Percentiles rank a stretch among this genome's conserved stretches.
Conservation (phyloP, 768 basidiomycete species). For the Leucocoprinus birnbaumii region DNA sequence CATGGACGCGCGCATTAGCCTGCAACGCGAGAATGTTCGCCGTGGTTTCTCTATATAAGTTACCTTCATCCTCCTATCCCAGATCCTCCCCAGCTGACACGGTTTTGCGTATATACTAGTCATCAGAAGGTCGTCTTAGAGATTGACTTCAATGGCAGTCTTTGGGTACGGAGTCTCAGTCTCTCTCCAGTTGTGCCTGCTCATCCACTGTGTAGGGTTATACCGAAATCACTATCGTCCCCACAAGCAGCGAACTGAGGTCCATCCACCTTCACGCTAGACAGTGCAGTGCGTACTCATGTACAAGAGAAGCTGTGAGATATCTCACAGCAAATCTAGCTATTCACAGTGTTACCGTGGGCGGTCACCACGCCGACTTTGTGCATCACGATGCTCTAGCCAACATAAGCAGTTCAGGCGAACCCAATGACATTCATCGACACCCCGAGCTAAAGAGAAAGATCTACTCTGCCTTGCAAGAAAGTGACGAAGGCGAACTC, state of each 20-base stretch:
- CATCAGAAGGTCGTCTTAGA: slow-evolving; percentile 96
- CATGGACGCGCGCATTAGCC: slow-evolving; percentile 51
- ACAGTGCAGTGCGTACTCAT: slow-evolving; percentile 67
- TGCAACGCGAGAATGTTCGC: slow-evolving; percentile 77
- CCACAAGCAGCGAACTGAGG: slow-evolving; percentile 73
- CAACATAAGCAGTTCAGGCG: slow-evolving; percentile 47
- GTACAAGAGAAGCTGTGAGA: background rate
- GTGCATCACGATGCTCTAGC: slow-evolving; percentile 73
- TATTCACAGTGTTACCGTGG: slow-evolving; percentile 72
- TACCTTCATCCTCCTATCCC: slow-evolving; percentile 23
- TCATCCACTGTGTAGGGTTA: slow-evolving; percentile 63
- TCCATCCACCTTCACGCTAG: slow-evolving; percentile 88
- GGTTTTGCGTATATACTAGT: slow-evolving; percentile 63
- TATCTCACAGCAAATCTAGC: slow-evolving; percentile 37
- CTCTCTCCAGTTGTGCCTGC: slow-evolving; percentile 5
- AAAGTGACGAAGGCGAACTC: slow-evolving; percentile 92
- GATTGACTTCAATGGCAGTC: slow-evolving; percentile 85
- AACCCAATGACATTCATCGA: slow-evolving; percentile 75
- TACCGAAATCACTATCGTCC: slow-evolving; percentile 88
- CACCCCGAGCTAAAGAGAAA: slow-evolving; percentile 94
- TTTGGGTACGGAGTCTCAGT: slow-evolving; percentile 58
- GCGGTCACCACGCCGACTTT: slow-evolving; percentile 72
- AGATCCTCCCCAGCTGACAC: slow-evolving; percentile 34
- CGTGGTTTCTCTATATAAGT: slow-evolving; percentile 92
- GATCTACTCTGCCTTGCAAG: slow-evolving; percentile 86